Percentiles rank a stretch among this genome's conserved stretches.
Conservation (phyloP, 1,139 yeast genomes). For the Suhomyces maxii region DNA sequence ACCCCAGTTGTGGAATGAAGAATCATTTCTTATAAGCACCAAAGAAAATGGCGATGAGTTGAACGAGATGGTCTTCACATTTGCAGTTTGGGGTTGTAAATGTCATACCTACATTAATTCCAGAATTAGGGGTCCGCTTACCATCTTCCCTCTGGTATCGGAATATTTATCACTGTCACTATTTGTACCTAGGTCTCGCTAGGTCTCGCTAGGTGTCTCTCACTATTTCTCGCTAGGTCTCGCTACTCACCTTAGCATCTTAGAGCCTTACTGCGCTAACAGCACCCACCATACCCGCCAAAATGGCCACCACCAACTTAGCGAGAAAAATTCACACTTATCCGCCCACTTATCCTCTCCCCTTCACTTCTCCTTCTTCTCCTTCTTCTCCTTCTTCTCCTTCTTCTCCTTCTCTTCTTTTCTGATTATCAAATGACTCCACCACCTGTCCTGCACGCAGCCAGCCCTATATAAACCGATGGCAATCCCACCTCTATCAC, state of each 20-base stretch:
- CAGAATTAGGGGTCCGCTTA: too few species aligned
- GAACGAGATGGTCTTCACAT: constrained; percentile 73
- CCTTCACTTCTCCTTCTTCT: background rate
- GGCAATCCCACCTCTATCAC: constrained; percentile 1
- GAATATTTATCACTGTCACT: too few species aligned
- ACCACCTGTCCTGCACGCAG: background rate
- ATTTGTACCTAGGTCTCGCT: too few species aligned
- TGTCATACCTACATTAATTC: constrained; percentile 55
- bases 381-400: background rate
- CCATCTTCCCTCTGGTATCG: too few species aligned
- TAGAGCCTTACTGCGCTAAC: too few species aligned
- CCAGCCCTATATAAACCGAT: background rate
- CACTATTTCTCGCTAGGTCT: too few species aligned
- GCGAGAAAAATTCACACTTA: too few species aligned
- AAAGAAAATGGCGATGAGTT: constrained; percentile 61
- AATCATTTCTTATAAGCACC: constrained; percentile 81
- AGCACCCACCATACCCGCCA: too few species aligned
- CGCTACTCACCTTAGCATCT: too few species aligned
- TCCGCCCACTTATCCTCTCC: too few species aligned
- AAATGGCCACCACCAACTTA: too few species aligned
- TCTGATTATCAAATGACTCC: background rate
- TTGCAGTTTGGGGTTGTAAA: constrained; percentile 75
- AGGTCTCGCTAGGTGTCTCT: too few species aligned
- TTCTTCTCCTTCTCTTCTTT: background rate
- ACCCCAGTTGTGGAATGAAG: constrained; percentile 69